Evolutionary conservation across 2,329 filamentous ascomycete genomes (phyloP), one percentile per base, ranked within the genome.

Genomic region (Pseudohalonectria lignicola): DNA sequence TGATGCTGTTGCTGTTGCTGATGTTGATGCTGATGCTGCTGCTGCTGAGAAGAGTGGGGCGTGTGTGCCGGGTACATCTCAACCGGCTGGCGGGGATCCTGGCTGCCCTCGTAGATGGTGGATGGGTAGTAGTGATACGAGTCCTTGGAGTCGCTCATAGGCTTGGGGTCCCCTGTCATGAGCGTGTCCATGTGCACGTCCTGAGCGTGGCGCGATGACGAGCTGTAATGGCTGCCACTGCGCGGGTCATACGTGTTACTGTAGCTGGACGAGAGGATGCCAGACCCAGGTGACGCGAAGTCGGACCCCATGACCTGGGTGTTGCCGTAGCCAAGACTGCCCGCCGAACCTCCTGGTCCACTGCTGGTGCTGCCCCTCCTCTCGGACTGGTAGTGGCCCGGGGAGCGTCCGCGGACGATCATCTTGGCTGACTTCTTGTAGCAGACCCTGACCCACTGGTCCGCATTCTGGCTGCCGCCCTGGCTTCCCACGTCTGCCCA

Each of bases 321-420:
- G 17, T 55, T 52, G 2, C 55, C 52, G 40, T 64, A 67, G n/a
- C 62, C 62, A 15, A 77, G 70, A 46, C 75, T 68, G 31, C 69
- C 71, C 28, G 76, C 74, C 1, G 79, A 77, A 12, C 82, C 81
- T 40, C 70, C 70, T 2, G 71, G 67, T 1, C 82, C 80, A 50
- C 81, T 85, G 49, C 79, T 76, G 3, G 78, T 70, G 54, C 79
- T 85, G 37, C 76, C 71, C 39, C 79, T 71, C 45, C 80, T 66
- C 46, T 81, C 78, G 32, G 80, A 76, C 51, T 83, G 79, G 57
- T 87, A 87, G 51, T 87, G 86, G 2, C 84, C 85, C 0, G 85
- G 85, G 7, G 82, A 88, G 19, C 85, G 75, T 5, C 86, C 86
- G 17, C 86, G 80, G n/a, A 92, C 85, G 47, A 93, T 86, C 71